These are phyloP conservation scores for Naganishia vishniacii DNA, from an alignment of 768 basidiomycete genomes.

Conservation along the genomic window DNA sequence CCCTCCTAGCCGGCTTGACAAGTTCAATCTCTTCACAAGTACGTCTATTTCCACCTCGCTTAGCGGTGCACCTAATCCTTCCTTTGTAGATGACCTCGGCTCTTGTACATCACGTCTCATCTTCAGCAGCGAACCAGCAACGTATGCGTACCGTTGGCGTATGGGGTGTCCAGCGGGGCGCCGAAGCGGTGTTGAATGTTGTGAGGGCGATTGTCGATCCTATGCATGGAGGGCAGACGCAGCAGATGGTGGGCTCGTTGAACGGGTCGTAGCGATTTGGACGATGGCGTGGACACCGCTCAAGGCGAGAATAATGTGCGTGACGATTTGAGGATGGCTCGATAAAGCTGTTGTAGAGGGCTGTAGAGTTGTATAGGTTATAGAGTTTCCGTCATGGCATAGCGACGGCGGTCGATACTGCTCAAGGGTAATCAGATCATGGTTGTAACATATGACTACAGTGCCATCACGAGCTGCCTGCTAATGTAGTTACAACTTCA, in stretches of 20 bases:
- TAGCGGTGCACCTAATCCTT: background rate
- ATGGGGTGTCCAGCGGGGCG: slow-evolving; percentile 93
- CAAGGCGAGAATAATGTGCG: background rate
- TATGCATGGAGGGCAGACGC: slow-evolving; percentile 30
- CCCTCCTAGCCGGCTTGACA: slow-evolving; percentile 74
- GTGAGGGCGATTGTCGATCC: slow-evolving; percentile 71
- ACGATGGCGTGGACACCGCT: background rate
- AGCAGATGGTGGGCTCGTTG: slow-evolving; percentile 2
- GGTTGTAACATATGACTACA: too few species aligned
- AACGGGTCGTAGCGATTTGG: background rate
- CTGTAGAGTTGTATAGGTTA: too few species aligned
- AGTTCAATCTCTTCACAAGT: slow-evolving; percentile 83
- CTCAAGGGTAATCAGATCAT: too few species aligned
- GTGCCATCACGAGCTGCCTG: too few species aligned
- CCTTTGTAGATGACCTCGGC: slow-evolving; percentile 72
- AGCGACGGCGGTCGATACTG: too few species aligned
- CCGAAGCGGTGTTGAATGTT: slow-evolving; percentile 73
- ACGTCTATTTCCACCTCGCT: slow-evolving; percentile 22
- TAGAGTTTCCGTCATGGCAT: too few species aligned
- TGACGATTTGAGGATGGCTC: too few species aligned
- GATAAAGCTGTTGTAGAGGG: too few species aligned
- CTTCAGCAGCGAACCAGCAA: slow-evolving; percentile 66
- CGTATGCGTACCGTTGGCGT: slow-evolving; percentile 82
- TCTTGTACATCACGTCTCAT: slow-evolving; percentile 87
- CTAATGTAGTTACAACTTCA: too few species aligned